Evolutionary conservation across 129 eudicot genomes (phyloP).

Genomic region (Centella asiatica): DNA sequence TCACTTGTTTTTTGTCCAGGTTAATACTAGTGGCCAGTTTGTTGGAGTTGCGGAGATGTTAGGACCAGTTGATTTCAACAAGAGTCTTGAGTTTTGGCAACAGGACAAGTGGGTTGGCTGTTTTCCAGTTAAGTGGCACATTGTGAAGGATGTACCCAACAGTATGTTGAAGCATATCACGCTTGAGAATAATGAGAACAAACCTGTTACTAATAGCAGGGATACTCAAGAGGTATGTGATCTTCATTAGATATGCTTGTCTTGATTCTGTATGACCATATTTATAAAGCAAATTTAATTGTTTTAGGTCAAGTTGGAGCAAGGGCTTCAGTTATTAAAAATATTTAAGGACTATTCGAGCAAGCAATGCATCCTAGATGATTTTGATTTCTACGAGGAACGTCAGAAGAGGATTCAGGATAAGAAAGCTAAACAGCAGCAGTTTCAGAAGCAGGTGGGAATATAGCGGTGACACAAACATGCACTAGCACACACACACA

Average conservation of each 20-base stretch:
- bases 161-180: conserved; percentile 72
- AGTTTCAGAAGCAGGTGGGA: conserved; percentile 30
- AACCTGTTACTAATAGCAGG: conserved; percentile 82
- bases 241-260: background rate
- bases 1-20: conserved; percentile 24
- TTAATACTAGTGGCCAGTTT: conserved; percentile 82
- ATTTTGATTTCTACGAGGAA: conserved; percentile 77
- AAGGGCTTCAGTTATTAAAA: conserved; percentile 60
- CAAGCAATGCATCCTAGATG: conserved; percentile 70
- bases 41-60: conserved; percentile 86
- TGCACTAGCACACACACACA: too few relatives aligned
- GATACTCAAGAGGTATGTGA: conserved; percentile 74
- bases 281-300: background rate
- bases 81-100: conserved; percentile 85
- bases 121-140: conserved; percentile 93
- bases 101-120: conserved; percentile 93
- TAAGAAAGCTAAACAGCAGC: conserved; percentile 66
- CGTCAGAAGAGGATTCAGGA: conserved; percentile 65
- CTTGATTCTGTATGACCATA: background rate
- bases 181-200: conserved; percentile 81
- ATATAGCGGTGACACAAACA: too few relatives aligned
- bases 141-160: conserved; percentile 79
- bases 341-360: conserved; percentile 59
- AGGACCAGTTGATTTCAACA: conserved; percentile 70
- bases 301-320: conserved; percentile 60